A percentile compares a stretch with the other conserved stretches of the same genome.
phyloP scores from a whole-genome alignment of 371 early-diverging fungal genomes.

The Saksenaea oblongispora region DNA sequence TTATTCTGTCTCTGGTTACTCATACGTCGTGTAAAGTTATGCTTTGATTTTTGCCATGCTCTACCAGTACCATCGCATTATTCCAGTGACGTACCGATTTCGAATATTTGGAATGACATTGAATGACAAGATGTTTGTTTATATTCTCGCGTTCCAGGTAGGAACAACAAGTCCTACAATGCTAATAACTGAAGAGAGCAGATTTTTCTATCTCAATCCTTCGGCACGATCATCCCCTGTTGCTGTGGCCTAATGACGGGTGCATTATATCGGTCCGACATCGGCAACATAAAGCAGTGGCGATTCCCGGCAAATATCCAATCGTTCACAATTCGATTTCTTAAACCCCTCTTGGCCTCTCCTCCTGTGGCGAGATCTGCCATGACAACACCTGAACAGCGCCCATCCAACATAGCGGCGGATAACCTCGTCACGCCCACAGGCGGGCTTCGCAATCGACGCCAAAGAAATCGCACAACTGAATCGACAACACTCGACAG shows the following conservation, averaged over 20 bases:
- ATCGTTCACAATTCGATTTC: constrained; percentile 28
- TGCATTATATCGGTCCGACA: constrained; percentile 59
- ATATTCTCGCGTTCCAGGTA: constrained; percentile 65
- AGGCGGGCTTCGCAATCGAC: constrained; percentile 33
- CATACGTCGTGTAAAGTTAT: constrained; percentile 30
- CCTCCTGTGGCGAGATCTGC: constrained; percentile 55
- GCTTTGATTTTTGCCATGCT: constrained; percentile 64
- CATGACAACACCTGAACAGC: constrained; percentile 45
- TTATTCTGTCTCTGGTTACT: not conserved
- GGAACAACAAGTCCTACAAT: not conserved
- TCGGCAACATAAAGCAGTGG: constrained; percentile 64
- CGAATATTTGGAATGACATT: constrained; percentile 63
- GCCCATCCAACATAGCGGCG: constrained; percentile 22
- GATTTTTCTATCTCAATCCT: constrained; percentile 38
- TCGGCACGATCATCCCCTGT: constrained; percentile 55
- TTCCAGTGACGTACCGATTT: constrained; percentile 66
- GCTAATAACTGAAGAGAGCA: not conserved
- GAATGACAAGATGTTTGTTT: constrained; percentile 66
- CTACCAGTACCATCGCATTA: constrained; percentile 59
- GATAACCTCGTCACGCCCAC: constrained; percentile 34
- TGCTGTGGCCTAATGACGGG: constrained; percentile 64
- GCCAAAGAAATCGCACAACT: constrained; percentile 5
- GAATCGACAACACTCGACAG: not conserved
- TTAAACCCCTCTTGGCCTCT: constrained; percentile 43
- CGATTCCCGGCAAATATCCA: constrained; percentile 53